Conservation (phyloP, 371 early-diverging fungal species). For the Circinella minor region DNA sequence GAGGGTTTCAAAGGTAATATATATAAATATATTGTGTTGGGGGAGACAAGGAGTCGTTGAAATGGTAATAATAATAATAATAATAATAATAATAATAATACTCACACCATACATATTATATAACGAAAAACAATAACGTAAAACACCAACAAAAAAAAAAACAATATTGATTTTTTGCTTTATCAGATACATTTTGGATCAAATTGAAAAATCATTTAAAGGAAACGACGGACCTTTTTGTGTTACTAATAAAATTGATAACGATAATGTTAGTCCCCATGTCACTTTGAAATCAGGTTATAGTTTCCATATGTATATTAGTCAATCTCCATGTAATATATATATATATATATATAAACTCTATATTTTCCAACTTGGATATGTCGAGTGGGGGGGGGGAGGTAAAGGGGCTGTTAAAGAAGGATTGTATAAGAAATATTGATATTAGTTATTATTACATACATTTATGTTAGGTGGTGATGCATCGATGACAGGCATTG, state of each 20-base stretch:
- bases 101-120: too few relatives aligned
- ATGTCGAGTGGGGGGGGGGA: too few relatives aligned
- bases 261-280: not conserved
- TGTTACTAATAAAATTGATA: not conserved
- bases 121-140: too few relatives aligned
- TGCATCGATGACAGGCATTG: constrained; percentile 71
- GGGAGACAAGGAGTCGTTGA: too few relatives aligned
- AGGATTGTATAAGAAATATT: too few relatives aligned
- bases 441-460: too few relatives aligned
- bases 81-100: too few relatives aligned
- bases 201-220: constrained; percentile 11
- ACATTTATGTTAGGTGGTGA: constrained; percentile 65
- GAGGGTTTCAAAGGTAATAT: constrained; percentile 75
- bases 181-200: constrained; percentile 35
- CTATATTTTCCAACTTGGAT: too few relatives aligned
- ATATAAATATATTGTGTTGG: not conserved
- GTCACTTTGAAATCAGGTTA: constrained; percentile 18
- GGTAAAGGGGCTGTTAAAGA: not conserved
- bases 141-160: too few relatives aligned
- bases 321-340: constrained; percentile 73
- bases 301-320: constrained; percentile 76
- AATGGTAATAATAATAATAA: too few relatives aligned
- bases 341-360: not conserved
- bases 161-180: too few relatives aligned
- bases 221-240: constrained; percentile 10